Evolutionary conservation across 1,139 yeast genomes (phyloP), one percentile per base, ranked within the genome.

Genomic region (Candida sojae): DNA sequence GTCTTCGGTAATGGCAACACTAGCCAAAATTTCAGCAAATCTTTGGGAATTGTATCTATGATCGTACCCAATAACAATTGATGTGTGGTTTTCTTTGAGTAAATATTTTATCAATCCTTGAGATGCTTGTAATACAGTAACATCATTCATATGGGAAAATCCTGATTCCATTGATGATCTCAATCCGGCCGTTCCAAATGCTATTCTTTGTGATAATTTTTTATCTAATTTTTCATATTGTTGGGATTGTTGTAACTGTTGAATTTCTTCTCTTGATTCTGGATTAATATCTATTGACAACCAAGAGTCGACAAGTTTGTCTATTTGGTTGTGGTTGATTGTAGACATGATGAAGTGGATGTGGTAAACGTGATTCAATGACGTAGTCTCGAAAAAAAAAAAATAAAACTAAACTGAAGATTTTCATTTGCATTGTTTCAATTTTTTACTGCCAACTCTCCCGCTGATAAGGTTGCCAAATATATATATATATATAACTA

Each of bases 131-230:
- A 89, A 63, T 1, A 93, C 88, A 0, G 97, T 91, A 10, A 93
- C 86, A 54, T 87, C 88, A 64, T 93, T 93, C 95, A 93, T 88
- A 56, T 91, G 80, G 45, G 83, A 80, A 63, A 88, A 92, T 0
- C 98, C 98, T 0, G 97, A 90, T 54, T 84, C 91, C 97, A 93
- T 91, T 28, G 78, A 73, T 2, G 96, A 83, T 31, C 99, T 71
- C 46, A 93, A 76, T 0, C 97, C 97, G 2, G 98, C 97, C 0
- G 98, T 91, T 0, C 97, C 98, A 66, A 91, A 91, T n/a, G 83
- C 75, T 35, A 91, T 86, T 45, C 96, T 68, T 3, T 67, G 61
- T n/a, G 71, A 49, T 39, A 85, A 67, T 47, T 88, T 75, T 39
- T 63, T 63, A 43, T 77, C 79, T 41, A 91, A 70, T 43, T 73